Evolutionary conservation across 2,329 filamentous ascomycete genomes (phyloP).

Genomic region (Monosporascus sp.): DNA sequence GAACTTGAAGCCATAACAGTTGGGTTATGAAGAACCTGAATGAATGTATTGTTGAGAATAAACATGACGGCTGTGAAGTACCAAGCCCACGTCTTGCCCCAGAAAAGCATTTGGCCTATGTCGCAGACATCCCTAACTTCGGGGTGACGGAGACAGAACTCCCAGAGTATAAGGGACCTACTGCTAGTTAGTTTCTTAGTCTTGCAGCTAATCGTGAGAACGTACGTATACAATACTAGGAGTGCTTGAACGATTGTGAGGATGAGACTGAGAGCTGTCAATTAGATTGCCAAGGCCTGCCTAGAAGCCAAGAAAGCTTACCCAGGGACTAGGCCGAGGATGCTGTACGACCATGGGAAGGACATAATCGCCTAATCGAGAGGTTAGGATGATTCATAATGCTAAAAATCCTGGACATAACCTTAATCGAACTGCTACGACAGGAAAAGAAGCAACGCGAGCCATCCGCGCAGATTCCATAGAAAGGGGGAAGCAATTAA

Average conservation of each 20-base stretch:
- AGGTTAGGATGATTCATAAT: slow-evolving; percentile 8
- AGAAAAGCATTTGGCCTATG: slow-evolving; percentile 92
- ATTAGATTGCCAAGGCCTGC: slow-evolving; percentile 7
- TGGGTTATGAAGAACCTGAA: slow-evolving; percentile 50
- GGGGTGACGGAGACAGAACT: slow-evolving; percentile 85
- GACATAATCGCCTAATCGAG: slow-evolving; percentile 75
- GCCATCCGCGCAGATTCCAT: neutral
- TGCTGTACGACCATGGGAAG: slow-evolving; percentile 87
- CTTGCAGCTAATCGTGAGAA: slow-evolving; percentile 37
- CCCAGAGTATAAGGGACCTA: slow-evolving; percentile 36
- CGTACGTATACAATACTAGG: slow-evolving; percentile 77
- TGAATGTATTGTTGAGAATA: slow-evolving; percentile 89
- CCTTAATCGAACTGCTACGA: too few relatives aligned
- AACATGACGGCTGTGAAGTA: slow-evolving; percentile 77
- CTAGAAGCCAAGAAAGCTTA: slow-evolving; percentile 20
- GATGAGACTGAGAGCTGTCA: slow-evolving; percentile 49
- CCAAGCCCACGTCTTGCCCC: slow-evolving; percentile 70
- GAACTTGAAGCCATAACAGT: slow-evolving; percentile 4
- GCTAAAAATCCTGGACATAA: neutral
- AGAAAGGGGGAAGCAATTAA: neutral
- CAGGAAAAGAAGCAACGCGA: neutral
- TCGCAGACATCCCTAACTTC: slow-evolving; percentile 92
- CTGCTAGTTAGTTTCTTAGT: neutral
- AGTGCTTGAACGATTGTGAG: slow-evolving; percentile 72
- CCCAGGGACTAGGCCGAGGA: slow-evolving; percentile 81